phyloP scores from a whole-genome alignment of 169 alveolate species.

The Plasmodium cynomolgi region DNA sequence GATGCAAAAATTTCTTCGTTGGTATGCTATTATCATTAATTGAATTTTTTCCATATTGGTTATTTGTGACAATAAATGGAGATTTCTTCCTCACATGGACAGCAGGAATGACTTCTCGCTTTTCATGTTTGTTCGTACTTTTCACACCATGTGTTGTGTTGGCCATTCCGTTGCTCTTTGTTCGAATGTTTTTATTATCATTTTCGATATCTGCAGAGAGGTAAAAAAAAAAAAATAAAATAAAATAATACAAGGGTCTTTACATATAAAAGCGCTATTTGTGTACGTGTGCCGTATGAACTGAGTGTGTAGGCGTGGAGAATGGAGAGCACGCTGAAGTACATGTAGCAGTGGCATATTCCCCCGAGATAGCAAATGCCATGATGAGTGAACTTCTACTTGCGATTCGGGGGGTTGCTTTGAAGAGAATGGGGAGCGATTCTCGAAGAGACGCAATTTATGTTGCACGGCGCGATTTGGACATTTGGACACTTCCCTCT shows the following conservation, averaged over 20 bases:
- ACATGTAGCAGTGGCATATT: background rate
- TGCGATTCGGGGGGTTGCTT: background rate
- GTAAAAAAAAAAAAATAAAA: background rate
- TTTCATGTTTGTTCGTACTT: slow-evolving; percentile 7
- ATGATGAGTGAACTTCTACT: background rate
- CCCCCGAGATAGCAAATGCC: background rate
- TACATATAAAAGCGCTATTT: background rate
- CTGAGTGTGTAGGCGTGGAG: background rate
- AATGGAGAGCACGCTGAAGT: background rate
- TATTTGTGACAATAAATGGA: background rate
- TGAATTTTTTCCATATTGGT: background rate
- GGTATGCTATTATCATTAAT: slow-evolving; percentile 12
- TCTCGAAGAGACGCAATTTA: background rate
- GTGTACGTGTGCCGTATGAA: background rate
- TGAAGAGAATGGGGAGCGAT: too few species aligned
- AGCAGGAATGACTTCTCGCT: background rate
- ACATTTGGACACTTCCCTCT: background rate
- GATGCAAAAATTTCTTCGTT: slow-evolving; percentile 26
- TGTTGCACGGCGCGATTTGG: background rate
- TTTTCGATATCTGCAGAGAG: slow-evolving; percentile 45
- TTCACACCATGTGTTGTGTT: background rate
- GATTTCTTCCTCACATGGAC: background rate
- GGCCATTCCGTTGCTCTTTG: background rate
- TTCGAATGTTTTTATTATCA: slow-evolving; percentile 5
- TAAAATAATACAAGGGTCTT: background rate